Conservation (phyloP, 179 eudicot genomes). For the Silene coronaria region DNA sequence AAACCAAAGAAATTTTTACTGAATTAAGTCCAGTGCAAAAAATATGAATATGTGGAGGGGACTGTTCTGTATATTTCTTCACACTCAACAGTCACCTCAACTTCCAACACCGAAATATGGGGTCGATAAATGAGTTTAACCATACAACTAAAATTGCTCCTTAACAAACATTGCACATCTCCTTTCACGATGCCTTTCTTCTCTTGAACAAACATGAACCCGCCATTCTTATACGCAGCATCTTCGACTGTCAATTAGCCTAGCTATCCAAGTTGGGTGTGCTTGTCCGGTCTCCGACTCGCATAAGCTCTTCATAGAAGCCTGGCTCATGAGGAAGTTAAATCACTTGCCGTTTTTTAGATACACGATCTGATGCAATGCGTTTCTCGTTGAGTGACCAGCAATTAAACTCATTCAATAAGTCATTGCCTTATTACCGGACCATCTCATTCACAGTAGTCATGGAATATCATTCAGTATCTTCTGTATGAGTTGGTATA, state of each 20-base stretch:
- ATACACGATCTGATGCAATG: background rate
- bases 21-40: background rate
- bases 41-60: background rate
- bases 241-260: background rate
- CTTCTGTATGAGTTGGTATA: slow-evolving; percentile 32
- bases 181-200: background rate
- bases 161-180: background rate
- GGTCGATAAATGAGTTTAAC: background rate
- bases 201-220: background rate
- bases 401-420: background rate
- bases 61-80: background rate
- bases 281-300: background rate
- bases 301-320: background rate
- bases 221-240: background rate
- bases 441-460: background rate
- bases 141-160: background rate
- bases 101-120: background rate
- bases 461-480: slow-evolving; percentile 29
- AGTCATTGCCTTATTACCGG: background rate
- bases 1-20: no score
- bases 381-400: background rate
- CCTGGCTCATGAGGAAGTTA: background rate
- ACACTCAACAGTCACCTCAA: background rate
- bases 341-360: background rate
- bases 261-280: background rate